These are phyloP conservation scores for Persicaria maculosa DNA, from an alignment of 148 eudicot species.

Conservation along the genomic window DNA sequence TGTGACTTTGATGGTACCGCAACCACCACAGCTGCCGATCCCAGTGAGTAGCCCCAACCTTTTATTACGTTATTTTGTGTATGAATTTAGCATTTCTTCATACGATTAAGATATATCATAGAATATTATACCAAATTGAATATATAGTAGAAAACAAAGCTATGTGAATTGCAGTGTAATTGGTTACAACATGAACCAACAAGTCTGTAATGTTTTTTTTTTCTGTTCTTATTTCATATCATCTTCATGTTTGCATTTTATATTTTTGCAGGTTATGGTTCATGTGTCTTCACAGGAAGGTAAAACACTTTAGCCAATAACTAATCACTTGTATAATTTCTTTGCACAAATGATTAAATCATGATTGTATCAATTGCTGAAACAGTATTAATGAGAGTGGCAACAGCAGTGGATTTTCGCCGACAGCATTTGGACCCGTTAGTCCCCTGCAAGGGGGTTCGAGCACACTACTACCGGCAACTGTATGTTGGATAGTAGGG, in stretches of 20 bases:
- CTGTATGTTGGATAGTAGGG: conserved; percentile 22
- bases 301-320: conserved; percentile 23
- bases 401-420: conserved; percentile 23
- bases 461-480: conserved; percentile 23
- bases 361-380: conserved; percentile 10
- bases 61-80: not conserved
- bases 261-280: conserved; percentile 63
- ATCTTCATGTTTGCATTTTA: conserved; percentile 13
- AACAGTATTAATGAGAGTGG: conserved; percentile 46
- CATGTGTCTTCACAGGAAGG: conserved; percentile 80
- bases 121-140: not conserved
- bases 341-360: not conserved
- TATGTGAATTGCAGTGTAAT: not conserved
- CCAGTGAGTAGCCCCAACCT: conserved; percentile 55
- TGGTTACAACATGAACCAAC: not conserved
- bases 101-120: not conserved
- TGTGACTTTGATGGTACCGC: conserved; percentile 95
- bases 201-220: not conserved
- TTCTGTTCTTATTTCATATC: conserved; percentile 12
- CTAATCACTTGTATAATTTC: not conserved
- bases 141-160: not conserved
- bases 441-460: conserved; percentile 31
- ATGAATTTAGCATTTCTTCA: not conserved
- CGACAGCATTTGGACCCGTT: conserved; percentile 55
- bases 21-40: conserved; percentile 49